phyloP scores from a whole-genome alignment of 163 green algal species.

The Scenedesmus sp. region DNA sequence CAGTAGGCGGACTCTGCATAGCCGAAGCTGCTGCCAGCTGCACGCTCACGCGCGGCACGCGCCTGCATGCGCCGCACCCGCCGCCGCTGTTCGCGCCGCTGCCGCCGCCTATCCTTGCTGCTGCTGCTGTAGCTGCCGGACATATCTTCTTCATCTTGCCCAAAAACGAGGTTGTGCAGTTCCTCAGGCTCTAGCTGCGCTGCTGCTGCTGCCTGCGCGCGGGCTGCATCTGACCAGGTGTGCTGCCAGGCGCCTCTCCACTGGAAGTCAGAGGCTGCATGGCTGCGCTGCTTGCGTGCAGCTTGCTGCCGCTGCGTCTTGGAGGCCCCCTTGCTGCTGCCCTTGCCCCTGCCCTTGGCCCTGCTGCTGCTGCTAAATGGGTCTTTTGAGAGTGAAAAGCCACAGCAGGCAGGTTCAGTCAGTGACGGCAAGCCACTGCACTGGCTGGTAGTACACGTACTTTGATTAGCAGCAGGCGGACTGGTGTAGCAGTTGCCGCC shows the following conservation, averaged over 20 bases:
- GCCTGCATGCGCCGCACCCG: neutral
- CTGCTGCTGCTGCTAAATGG: neutral
- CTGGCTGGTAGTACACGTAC: neutral
- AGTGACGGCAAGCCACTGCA: neutral
- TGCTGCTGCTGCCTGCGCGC: conserved; percentile 27
- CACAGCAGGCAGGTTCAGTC: neutral
- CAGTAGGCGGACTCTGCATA: conserved; percentile 20
- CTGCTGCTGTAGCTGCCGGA: conserved; percentile 9
- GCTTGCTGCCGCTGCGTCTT: neutral
- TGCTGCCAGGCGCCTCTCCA: conserved; percentile 8
- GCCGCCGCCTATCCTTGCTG: no score
- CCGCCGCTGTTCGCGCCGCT: neutral
- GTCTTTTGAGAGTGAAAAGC: neutral
- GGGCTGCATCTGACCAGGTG: conserved; percentile 15
- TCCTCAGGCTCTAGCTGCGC: conserved; percentile 40
- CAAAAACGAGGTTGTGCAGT: conserved; percentile 41
- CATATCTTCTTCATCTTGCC: neutral
- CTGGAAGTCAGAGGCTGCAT: neutral
- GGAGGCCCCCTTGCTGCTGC: neutral
- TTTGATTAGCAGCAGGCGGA: neutral
- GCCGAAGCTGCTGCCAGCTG: neutral
- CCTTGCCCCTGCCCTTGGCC: neutral
- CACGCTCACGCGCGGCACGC: neutral
- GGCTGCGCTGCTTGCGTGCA: conserved; percentile 10
- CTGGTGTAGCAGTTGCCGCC: neutral